Conservation (phyloP, 805 yeast species). For the Yarrowia hollandica region DNA sequence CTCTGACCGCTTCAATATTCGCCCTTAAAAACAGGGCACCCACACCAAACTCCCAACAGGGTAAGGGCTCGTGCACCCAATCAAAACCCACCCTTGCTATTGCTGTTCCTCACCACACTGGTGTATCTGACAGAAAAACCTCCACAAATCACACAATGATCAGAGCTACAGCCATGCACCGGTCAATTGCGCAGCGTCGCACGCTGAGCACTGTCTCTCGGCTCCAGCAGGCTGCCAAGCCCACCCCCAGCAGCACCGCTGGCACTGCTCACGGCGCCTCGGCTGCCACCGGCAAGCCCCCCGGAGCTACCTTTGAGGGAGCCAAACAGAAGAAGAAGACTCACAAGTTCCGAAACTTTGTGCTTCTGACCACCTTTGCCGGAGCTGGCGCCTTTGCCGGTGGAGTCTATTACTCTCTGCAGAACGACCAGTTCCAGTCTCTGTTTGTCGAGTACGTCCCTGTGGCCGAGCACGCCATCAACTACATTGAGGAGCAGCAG, state of each 20-base stretch:
- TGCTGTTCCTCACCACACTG: conserved; percentile 21
- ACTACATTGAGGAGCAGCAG: conserved; percentile 48
- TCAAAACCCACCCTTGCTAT: conserved; percentile 23
- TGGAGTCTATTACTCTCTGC: conserved; percentile 59
- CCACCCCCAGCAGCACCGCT: not conserved
- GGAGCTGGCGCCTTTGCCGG: conserved; percentile 51
- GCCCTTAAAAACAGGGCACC: too few relatives aligned
- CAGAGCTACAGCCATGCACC: conserved; percentile 26
- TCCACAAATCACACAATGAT: conserved; percentile 14
- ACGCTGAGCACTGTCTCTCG: conserved; percentile 8
- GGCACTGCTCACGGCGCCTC: conserved; percentile 15
- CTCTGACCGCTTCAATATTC: too few relatives aligned
- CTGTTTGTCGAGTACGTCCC: conserved; percentile 65
- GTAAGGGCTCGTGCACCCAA: conserved; percentile 20
- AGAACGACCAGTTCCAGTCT: conserved; percentile 61
- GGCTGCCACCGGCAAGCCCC: conserved; percentile 17
- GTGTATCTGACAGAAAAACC: not conserved
- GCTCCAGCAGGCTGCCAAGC: conserved; percentile 8
- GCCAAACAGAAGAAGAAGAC: conserved; percentile 32
- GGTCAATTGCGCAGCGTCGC: conserved; percentile 29
- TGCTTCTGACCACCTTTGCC: conserved; percentile 36
- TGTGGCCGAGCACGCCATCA: conserved; percentile 56
- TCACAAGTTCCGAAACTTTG: conserved; percentile 40
- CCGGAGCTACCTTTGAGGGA: conserved; percentile 11
- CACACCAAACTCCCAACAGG: conserved; percentile 19